phyloP scores from a whole-genome alignment of 1,284 basidiomycete species.

The Takashimella koratensis region DNA sequence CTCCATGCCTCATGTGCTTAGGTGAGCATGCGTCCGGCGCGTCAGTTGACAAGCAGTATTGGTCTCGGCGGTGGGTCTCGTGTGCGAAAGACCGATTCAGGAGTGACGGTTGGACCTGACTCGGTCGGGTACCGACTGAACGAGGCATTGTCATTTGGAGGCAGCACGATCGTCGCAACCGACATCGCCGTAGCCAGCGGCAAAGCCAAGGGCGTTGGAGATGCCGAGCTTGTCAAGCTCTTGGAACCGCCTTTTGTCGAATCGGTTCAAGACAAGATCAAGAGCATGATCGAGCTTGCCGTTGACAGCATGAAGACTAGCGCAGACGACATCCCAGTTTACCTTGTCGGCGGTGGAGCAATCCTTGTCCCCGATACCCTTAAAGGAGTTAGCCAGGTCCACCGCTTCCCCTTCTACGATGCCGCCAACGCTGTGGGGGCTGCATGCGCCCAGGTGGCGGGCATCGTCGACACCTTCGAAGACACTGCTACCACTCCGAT shows the following conservation, averaged over 20 bases:
- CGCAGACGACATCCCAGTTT: slow-evolving; percentile 46
- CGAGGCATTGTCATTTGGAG: slow-evolving; percentile 55
- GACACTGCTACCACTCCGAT: slow-evolving; percentile 19
- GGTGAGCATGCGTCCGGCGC: too few species aligned
- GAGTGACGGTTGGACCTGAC: slow-evolving; percentile 56
- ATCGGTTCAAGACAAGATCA: slow-evolving; percentile 49
- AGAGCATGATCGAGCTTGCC: slow-evolving; percentile 54
- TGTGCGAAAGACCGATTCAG: slow-evolving; percentile 23
- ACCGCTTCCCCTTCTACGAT: slow-evolving; percentile 54
- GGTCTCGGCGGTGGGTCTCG: slow-evolving; percentile 39
- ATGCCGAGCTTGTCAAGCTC: slow-evolving; percentile 41
- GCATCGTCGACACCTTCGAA: slow-evolving; percentile 39
- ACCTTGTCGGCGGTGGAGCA: slow-evolving; percentile 38
- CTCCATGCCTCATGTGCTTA: slow-evolving; percentile 35
- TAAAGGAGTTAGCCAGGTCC: slow-evolving; percentile 53
- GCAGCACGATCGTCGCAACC: slow-evolving; percentile 55
- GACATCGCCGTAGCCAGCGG: slow-evolving; percentile 54
- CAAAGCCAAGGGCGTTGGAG: slow-evolving; percentile 47
- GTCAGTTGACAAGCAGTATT: slow-evolving; percentile 19
- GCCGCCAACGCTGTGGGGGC: slow-evolving; percentile 60
- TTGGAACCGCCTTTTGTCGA: slow-evolving; percentile 38
- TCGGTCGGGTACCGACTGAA: slow-evolving; percentile 58
- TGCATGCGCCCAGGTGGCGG: slow-evolving; percentile 39
- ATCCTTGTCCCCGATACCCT: slow-evolving; percentile 50
- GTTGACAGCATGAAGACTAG: slow-evolving; percentile 60